These are phyloP conservation scores for Populus hybrid DNA, from an alignment of 441 rosid genomes.

Conservation along the genomic window DNA sequence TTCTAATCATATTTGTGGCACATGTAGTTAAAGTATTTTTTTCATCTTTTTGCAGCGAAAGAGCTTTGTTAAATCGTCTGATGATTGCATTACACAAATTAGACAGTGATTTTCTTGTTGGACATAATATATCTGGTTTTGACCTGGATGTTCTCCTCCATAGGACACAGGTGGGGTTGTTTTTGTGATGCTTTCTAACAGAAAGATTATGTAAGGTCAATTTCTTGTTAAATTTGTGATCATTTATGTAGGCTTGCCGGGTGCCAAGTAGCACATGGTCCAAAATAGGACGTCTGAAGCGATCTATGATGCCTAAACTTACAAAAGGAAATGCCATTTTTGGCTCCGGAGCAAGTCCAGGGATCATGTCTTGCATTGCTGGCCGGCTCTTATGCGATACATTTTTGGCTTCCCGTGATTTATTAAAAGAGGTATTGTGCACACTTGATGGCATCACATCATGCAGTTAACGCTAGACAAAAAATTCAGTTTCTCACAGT, in stretches of 20 bases:
- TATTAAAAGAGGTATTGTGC: conserved; percentile 71
- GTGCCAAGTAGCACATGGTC: conserved; percentile 95
- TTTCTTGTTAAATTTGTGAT: neutral
- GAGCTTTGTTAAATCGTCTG: conserved; percentile 84
- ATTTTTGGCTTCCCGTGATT: conserved; percentile 80
- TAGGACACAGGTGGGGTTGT: conserved; percentile 69
- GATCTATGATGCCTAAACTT: conserved; percentile 88
- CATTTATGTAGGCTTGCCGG: conserved; percentile 64
- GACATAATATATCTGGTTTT: conserved; percentile 97
- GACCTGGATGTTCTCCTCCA: conserved; percentile 95
- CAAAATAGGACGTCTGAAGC: conserved; percentile 95
- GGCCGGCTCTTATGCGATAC: conserved; percentile 96
- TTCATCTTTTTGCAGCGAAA: conserved; percentile 61
- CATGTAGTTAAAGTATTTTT: conserved; percentile 11
- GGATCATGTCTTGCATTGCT: conserved; percentile 91
- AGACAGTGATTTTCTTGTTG: conserved; percentile 95
- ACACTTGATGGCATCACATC: conserved; percentile 8
- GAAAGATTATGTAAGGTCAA: neutral
- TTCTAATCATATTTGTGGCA: neutral
- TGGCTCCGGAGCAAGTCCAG: conserved; percentile 93
- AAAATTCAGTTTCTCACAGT: conserved; percentile 29
- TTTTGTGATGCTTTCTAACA: conserved; percentile 15
- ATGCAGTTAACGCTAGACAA: conserved; percentile 5
- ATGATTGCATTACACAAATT: conserved; percentile 79
- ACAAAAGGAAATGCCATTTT: conserved; percentile 63